Conservation (phyloP, 768 basidiomycete species). For the Kwoniella europaea region DNA sequence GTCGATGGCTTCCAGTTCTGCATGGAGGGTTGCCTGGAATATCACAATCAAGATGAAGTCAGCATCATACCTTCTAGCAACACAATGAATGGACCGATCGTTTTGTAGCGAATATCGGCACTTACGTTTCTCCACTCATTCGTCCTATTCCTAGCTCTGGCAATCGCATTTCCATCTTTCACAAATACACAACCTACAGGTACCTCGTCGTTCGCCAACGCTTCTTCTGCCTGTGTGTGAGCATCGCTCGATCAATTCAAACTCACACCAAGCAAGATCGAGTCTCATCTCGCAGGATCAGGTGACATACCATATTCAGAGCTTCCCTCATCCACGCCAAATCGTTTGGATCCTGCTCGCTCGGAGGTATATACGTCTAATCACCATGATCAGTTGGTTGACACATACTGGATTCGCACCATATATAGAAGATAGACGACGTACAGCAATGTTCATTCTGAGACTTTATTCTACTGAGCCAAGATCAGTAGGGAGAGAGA, state of each 20-base stretch:
- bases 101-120: background rate
- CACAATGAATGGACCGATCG: no score
- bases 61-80: background rate
- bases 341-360: conserved; percentile 59
- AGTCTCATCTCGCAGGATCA: background rate
- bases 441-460: conserved; percentile 24
- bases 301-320: conserved; percentile 70
- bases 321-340: conserved; percentile 79
- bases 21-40: conserved; percentile 87
- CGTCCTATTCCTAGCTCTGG: conserved; percentile 86
- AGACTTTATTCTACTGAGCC: background rate
- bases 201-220: conserved; percentile 81
- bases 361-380: conserved; percentile 54
- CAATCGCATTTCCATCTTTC: conserved; percentile 74
- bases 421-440: background rate
- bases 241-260: background rate
- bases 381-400: background rate
- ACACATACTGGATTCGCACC: background rate
- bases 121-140: conserved; percentile 90
- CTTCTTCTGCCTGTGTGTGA: conserved; percentile 65
- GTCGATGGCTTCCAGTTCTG: conserved; percentile 96
- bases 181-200: conserved; percentile 98
- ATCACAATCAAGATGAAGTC: background rate
- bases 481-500: background rate
- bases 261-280: background rate